These are phyloP conservation scores for Parastagonospora nodorum DNA, from an alignment of 2,329 filamentous ascomycete genomes.

Conservation along the genomic window DNA sequence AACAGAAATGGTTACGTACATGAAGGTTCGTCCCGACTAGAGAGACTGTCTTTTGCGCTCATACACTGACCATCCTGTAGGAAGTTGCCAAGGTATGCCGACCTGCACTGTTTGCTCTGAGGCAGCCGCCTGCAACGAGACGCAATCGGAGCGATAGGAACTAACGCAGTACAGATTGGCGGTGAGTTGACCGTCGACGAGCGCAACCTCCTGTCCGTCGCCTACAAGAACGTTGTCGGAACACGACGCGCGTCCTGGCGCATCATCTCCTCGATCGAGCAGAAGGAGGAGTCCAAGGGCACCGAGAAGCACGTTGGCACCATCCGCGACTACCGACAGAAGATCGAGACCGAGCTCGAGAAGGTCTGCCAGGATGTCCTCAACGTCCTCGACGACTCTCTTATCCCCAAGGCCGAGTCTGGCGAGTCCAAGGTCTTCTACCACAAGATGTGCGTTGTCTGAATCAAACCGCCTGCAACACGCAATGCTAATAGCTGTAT, in stretches of 20 bases:
- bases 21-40: constrained; percentile 71
- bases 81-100: constrained; percentile 87
- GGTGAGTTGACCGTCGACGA: constrained; percentile 72
- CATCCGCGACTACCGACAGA: constrained; percentile 96
- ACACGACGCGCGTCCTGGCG: constrained; percentile 98
- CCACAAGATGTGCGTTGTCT: constrained; percentile 89
- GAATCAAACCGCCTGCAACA: constrained; percentile 4
- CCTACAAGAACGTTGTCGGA: constrained; percentile 99
- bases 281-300: constrained; percentile 99
- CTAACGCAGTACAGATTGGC: constrained; percentile 58
- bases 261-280: constrained; percentile 99
- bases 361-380: constrained; percentile 98
- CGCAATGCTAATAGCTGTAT: constrained; percentile 24
- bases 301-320: constrained; percentile 90
- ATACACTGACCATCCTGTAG: constrained; percentile 55
- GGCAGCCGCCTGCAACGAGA: constrained; percentile 22
- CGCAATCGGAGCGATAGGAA: constrained; percentile 8
- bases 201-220: constrained; percentile 93
- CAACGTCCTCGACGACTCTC: constrained; percentile 86
- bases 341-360: constrained; percentile 97
- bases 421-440: constrained; percentile 99
- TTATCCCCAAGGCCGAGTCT: constrained; percentile 94
- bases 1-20: constrained; percentile 94
- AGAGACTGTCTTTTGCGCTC: constrained; percentile 2
- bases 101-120: constrained; percentile 25